Evolutionary conservation across 2,329 filamentous ascomycete species (phyloP).

Genomic region (Clonostachys solani): DNA sequence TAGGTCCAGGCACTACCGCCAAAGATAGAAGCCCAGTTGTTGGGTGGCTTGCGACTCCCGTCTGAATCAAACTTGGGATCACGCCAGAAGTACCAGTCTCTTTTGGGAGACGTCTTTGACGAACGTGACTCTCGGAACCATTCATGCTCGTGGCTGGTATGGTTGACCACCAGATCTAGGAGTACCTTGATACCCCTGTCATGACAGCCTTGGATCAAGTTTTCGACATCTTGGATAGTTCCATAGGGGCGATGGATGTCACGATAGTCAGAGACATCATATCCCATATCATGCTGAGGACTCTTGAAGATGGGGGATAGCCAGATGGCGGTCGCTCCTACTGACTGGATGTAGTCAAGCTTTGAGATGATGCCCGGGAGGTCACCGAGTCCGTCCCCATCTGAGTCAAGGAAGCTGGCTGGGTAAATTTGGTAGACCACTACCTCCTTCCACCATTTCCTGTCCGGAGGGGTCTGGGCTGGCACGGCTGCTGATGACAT

Average conservation of each 20-base stretch:
- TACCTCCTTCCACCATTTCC: slow-evolving; percentile 51
- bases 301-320: slow-evolving; percentile 60
- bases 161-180: slow-evolving; percentile 73
- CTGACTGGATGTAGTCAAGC: slow-evolving; percentile 53
- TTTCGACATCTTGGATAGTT: slow-evolving; percentile 61
- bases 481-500: no score
- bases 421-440: slow-evolving; percentile 56
- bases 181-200: slow-evolving; percentile 63
- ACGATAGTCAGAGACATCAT: slow-evolving; percentile 65
- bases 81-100: slow-evolving; percentile 58
- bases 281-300: slow-evolving; percentile 67
- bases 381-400: slow-evolving; percentile 57
- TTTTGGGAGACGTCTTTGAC: slow-evolving; percentile 52
- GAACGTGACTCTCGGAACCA: slow-evolving; percentile 60
- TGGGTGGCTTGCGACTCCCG: slow-evolving; percentile 59
- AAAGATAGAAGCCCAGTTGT: slow-evolving; percentile 62
- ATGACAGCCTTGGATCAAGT: slow-evolving; percentile 54
- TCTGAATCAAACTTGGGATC: slow-evolving; percentile 40
- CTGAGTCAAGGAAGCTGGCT: slow-evolving; percentile 49
- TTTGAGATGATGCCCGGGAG: slow-evolving; percentile 57
- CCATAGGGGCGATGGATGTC: slow-evolving; percentile 61
- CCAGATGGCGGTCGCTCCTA: slow-evolving; percentile 65
- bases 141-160: slow-evolving; percentile 56
- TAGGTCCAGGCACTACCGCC: slow-evolving; percentile 56
- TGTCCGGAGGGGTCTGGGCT: slow-evolving; percentile 23